Base-by-base conservation (phyloP, 352 stramenopile species). In the Globisporangium barbulae region DNA sequence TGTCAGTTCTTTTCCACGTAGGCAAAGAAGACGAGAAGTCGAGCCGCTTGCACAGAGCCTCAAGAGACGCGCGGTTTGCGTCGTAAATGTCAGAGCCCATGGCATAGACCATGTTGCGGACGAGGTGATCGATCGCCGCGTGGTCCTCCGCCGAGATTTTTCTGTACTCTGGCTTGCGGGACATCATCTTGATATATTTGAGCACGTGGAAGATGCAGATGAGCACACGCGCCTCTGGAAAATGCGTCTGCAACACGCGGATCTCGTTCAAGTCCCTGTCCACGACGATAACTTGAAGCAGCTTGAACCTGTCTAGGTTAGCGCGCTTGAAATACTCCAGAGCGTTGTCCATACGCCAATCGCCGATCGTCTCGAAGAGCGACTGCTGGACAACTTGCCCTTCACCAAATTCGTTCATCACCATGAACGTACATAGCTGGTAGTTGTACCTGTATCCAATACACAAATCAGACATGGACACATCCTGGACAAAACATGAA, bases 171-270 rank as follows among this genome's bases (percentile, higher is more conserved):
- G 41, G 31, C 35, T 69, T 67, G 0, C 41, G 28, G 5, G 42
- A 41, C 61, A 31, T 60, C 6, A 65, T 22, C 21, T 65, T 65
- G 5, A 71, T 6, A 3, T 65, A 69, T 41, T 72, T 68, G 19
- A 68, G 53, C 0, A 69, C 61, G n/a, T 75, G 69, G 28, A 75
- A 72, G 9, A 64, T 49, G 44, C 63, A 74, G 6, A 70, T 64
- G 0, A 68, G 33, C 0, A 70, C 5, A 0, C 60, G 59, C 5
- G 60, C 52, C 2, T 64, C 12, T 0, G 59, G 47, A 39, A 74
- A 74, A 13, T 65, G 25, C 3, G 1, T n/a, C 28, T 65, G 7
- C 2, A 73, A 19, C 3, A 63, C 59, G 0, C 59, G 55, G 5
- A 70, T 64, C 57, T 73, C 56, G 12, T 72, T 67, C 12, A 69